Conservation (phyloP, 768 basidiomycete genomes). For the Boletus reticuloceps region DNA sequence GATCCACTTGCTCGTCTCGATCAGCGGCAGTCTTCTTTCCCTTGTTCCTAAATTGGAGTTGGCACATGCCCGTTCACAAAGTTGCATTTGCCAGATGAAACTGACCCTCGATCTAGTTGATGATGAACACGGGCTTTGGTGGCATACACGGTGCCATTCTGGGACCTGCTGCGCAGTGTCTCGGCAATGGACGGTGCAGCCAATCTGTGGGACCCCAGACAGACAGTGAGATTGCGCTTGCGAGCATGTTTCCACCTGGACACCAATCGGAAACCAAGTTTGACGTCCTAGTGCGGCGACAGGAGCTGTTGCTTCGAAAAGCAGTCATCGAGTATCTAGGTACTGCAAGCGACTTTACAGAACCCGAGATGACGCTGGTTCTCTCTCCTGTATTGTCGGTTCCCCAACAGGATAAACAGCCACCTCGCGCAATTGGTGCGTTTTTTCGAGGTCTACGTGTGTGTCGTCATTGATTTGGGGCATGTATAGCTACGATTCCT, state of each 20-base stretch:
- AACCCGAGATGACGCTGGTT: constrained; percentile 70
- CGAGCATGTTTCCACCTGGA: constrained; percentile 53
- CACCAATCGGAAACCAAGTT: constrained; percentile 58
- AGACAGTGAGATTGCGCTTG: constrained; percentile 60
- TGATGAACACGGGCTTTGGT: constrained; percentile 79
- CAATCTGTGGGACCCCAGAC: constrained; percentile 58
- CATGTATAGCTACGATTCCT: constrained; percentile 56
- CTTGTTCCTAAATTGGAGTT: constrained; percentile 75
- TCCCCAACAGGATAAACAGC: constrained; percentile 56
- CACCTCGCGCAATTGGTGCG: constrained; percentile 57
- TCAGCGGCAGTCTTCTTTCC: constrained; percentile 68
- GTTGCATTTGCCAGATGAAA: neutral
- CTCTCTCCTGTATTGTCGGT: constrained; percentile 64
- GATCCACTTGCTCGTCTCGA: constrained; percentile 70
- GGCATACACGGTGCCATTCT: constrained; percentile 80
- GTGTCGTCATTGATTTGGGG: neutral
- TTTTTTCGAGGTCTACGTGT: neutral
- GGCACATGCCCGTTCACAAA: constrained; percentile 41
- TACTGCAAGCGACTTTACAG: constrained; percentile 70
- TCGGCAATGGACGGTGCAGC: constrained; percentile 59
- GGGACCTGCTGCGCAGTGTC: constrained; percentile 66
- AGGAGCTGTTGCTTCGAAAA: constrained; percentile 58
- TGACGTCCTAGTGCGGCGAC: constrained; percentile 51
- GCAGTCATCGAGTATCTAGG: constrained; percentile 67
- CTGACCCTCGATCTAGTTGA: constrained; percentile 36